Evolutionary conservation across 805 yeast genomes (phyloP).

Genomic region (Starmerella stellata): DNA sequence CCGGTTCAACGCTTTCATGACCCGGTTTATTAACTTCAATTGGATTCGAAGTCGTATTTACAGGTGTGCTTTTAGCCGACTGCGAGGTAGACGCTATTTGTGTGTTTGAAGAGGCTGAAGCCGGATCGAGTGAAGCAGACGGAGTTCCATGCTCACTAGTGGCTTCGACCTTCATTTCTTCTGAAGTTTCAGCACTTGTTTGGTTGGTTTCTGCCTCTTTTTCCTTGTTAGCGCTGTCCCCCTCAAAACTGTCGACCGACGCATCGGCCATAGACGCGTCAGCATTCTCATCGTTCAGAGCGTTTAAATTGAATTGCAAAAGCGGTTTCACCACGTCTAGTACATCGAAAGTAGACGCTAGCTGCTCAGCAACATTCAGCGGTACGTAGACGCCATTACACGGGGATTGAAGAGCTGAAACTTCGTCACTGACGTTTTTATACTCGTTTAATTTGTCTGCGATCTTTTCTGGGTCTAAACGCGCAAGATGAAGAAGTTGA

Average conservation of each 20-base stretch:
- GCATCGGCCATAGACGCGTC: neutral
- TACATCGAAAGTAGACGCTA: constrained; percentile 45
- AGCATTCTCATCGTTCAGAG: neutral
- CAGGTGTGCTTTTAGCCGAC: neutral
- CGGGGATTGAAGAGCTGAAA: constrained; percentile 59
- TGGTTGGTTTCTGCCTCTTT: too few relatives aligned
- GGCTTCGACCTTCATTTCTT: too few relatives aligned
- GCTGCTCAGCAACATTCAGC: constrained; percentile 36
- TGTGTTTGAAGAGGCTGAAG: too few relatives aligned
- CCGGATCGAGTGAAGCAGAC: too few relatives aligned
- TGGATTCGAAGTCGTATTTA: too few relatives aligned
- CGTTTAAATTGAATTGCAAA: constrained; percentile 27
- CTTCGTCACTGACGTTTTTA: constrained; percentile 48
- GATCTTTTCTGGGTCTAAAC: constrained; percentile 45
- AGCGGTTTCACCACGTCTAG: constrained; percentile 36
- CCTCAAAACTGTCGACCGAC: neutral
- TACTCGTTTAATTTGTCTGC: constrained; percentile 51
- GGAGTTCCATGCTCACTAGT: too few relatives aligned
- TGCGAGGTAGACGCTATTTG: neutral
- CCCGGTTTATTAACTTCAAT: too few relatives aligned
- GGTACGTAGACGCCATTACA: constrained; percentile 60
- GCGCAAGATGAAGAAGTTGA: constrained; percentile 50
- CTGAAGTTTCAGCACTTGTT: too few relatives aligned
- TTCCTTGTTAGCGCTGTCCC: too few relatives aligned
- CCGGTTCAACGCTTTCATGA: neutral